Conservation (phyloP, 2,329 filamentous ascomycete genomes). For the Geosmithia putterillii region DNA sequence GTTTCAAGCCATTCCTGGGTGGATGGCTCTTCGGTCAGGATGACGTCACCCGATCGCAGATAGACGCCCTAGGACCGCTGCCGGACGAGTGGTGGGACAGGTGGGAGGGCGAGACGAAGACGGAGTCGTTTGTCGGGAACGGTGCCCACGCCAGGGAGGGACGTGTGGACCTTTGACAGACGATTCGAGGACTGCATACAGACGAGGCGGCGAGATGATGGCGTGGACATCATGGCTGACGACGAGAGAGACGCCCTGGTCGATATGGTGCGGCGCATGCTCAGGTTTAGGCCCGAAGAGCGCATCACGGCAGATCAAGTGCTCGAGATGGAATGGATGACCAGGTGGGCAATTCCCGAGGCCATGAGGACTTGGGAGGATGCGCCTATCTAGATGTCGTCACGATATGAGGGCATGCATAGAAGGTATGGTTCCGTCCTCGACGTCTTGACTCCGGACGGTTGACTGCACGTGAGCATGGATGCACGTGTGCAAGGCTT, state of each 20-base stretch:
- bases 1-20: conserved; percentile 7
- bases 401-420: too few relatives aligned
- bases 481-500: too few relatives aligned
- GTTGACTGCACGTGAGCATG: too few relatives aligned
- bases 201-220: background rate
- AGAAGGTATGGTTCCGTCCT: too few relatives aligned
- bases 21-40: conserved; percentile 3
- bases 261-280: conserved; percentile 3
- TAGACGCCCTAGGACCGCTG: conserved; percentile 7
- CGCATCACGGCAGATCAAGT: conserved; percentile 15
- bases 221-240: conserved; percentile 5
- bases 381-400: too few relatives aligned
- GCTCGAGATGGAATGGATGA: conserved; percentile 19
- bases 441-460: too few relatives aligned
- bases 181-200: background rate
- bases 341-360: conserved; percentile 12
- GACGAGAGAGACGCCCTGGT: conserved; percentile 2
- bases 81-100: conserved; percentile 8
- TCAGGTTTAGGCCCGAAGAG: conserved; percentile 2
- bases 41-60: conserved; percentile 5
- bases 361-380: background rate
- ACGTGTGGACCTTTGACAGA: conserved; percentile 1
- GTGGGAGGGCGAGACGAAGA: conserved; percentile 4
- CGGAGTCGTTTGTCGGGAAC: background rate
- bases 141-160: background rate